phyloP scores from a whole-genome alignment of 495 filamentous ascomycete genomes.

The Penicillium antarcticum region DNA sequence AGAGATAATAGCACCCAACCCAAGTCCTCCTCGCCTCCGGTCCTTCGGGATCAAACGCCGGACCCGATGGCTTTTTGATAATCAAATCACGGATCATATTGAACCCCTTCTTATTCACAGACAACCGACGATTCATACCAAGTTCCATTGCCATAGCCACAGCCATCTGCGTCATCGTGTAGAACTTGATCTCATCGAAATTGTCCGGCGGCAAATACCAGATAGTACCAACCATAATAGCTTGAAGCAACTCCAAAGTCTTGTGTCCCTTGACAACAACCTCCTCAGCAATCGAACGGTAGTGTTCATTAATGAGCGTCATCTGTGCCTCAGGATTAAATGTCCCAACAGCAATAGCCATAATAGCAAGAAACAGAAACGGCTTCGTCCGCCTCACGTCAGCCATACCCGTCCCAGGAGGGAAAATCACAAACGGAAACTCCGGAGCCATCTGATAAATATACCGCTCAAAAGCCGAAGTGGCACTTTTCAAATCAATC shows the following conservation, averaged over 20 bases:
- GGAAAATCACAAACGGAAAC: conserved; percentile 77
- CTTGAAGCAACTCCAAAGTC: conserved; percentile 81
- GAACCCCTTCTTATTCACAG: conserved; percentile 24
- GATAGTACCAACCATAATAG: conserved; percentile 63
- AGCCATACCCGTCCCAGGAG: conserved; percentile 58
- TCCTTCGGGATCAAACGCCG: conserved; percentile 56
- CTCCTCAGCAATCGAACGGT: conserved; percentile 68
- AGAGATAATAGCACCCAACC: conserved; percentile 78
- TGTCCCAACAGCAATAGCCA: conserved; percentile 62
- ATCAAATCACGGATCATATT: conserved; percentile 30
- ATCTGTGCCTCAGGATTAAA: conserved; percentile 58
- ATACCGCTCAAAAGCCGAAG: conserved; percentile 66
- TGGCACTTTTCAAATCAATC: conserved; percentile 59
- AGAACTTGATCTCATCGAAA: conserved; percentile 87
- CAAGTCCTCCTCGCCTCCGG: conserved; percentile 76
- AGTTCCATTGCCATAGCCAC: conserved; percentile 86
- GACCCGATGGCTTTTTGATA: conserved; percentile 32
- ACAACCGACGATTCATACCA: conserved; percentile 59
- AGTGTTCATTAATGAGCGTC: conserved; percentile 64
- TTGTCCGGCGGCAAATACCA: conserved; percentile 86
- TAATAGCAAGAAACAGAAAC: conserved; percentile 75
- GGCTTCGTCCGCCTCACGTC: conserved; percentile 71
- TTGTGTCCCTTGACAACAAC: conserved; percentile 77
- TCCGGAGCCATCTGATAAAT: conserved; percentile 64
- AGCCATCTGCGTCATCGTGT: conserved; percentile 81